Evolutionary conservation across 768 basidiomycete species (phyloP).

Genomic region (Stropharia rugosoannulata): DNA sequence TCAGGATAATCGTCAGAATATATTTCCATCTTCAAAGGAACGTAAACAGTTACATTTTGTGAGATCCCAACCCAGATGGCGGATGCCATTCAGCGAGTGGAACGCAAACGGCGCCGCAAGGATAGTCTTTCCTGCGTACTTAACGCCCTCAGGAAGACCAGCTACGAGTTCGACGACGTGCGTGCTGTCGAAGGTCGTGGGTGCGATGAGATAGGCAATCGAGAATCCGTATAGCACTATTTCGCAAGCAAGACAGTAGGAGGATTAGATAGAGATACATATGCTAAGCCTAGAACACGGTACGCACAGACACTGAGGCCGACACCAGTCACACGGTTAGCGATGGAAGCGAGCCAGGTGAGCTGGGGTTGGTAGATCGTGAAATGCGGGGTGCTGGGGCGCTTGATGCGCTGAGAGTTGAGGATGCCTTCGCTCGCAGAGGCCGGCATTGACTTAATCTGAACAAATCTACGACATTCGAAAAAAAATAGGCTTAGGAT

Average conservation of each 20-base stretch:
- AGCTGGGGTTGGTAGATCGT: slow-evolving; percentile 97
- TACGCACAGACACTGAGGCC: slow-evolving; percentile 76
- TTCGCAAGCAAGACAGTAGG: neutral
- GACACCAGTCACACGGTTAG: slow-evolving; percentile 82
- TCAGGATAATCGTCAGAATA: slow-evolving; percentile 1
- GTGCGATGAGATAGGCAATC: slow-evolving; percentile 82
- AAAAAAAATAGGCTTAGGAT: neutral
- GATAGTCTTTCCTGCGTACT: slow-evolving; percentile 72
- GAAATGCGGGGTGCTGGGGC: slow-evolving; percentile 94
- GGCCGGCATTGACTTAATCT: slow-evolving; percentile 66
- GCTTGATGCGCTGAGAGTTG: slow-evolving; percentile 82
- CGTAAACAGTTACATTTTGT: slow-evolving; percentile 69
- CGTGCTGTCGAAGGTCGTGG: slow-evolving; percentile 75
- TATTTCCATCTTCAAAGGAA: slow-evolving; percentile 1
- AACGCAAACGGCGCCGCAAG: slow-evolving; percentile 88
- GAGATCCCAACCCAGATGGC: slow-evolving; percentile 90
- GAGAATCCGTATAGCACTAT: slow-evolving; percentile 87
- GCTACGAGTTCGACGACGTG: slow-evolving; percentile 73
- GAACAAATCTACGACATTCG: slow-evolving; percentile 41
- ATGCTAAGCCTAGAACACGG: neutral
- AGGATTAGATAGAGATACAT: neutral
- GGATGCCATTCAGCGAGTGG: slow-evolving; percentile 87
- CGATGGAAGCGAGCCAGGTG: slow-evolving; percentile 86
- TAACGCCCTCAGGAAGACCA: slow-evolving; percentile 72
- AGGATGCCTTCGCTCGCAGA: slow-evolving; percentile 61